Conservation (phyloP, 2,329 filamentous ascomycete genomes). For the Chalaropsis thielavioides region DNA sequence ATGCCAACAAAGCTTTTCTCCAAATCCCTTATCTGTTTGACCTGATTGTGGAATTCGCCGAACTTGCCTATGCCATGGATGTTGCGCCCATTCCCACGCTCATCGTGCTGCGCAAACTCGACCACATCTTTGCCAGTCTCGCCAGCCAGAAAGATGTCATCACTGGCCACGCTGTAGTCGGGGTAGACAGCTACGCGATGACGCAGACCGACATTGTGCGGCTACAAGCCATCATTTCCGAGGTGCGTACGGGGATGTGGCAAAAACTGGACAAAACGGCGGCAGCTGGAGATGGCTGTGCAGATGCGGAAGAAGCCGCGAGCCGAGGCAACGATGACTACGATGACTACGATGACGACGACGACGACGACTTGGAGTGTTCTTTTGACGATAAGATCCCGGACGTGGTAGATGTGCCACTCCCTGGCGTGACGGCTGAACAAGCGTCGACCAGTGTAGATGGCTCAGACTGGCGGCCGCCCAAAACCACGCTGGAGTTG, state of each 20-base stretch:
- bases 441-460: conserved; percentile 8
- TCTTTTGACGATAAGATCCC: conserved; percentile 27
- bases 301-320: neutral
- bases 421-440: neutral
- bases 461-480: conserved; percentile 12
- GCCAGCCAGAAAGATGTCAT: conserved; percentile 52
- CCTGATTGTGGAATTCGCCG: conserved; percentile 58
- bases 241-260: conserved; percentile 50
- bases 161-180: conserved; percentile 50
- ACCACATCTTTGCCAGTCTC: conserved; percentile 68
- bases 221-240: conserved; percentile 66
- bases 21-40: conserved; percentile 67
- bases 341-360: neutral
- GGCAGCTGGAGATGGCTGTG: neutral
- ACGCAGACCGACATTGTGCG: conserved; percentile 66
- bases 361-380: conserved; percentile 11
- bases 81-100: conserved; percentile 50
- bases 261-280: conserved; percentile 24
- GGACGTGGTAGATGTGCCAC: conserved; percentile 24
- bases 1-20: neutral
- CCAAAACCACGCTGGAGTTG: conserved; percentile 28
- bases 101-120: conserved; percentile 58
- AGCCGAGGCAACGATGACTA: neutral
- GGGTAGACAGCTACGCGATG: conserved; percentile 46
- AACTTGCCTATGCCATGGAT: conserved; percentile 43